Base-by-base conservation (phyloP, 2,329 filamentous ascomycete genomes). In the Aureobasidium lini region DNA sequence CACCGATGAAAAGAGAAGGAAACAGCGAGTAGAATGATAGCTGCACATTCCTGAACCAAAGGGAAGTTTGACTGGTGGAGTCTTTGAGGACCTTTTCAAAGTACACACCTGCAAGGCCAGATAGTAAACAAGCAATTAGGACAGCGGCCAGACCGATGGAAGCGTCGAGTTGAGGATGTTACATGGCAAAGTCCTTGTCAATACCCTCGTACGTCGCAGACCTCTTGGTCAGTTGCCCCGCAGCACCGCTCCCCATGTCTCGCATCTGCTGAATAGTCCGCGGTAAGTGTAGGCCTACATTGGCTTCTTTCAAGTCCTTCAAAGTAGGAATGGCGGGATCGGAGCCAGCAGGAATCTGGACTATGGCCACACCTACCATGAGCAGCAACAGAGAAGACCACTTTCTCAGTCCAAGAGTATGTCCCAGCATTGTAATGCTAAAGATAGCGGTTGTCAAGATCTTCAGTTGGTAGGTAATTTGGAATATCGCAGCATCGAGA, bases 11-110 rank as follows among this genome's bases (percentile, higher is more conserved):
- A 0, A 96, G 79, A 0, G 92, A 89, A 0, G 93, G 90, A 67
- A 96, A 93, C 1, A 97, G 79, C 1, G 92, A 96, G 76, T 96
- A 99, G 69, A 96, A 89, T 0, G 91, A 92, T 28, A 99, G 78
- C 72, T 99, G 94, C 48, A 96, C 88, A 71, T 97, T 99, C 62
- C 94, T 86, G 44, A 94, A 86, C 94, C 94, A 99, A 13, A 97
- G 80, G 0, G 90, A 93, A 6, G 86, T 86, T 49, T 85, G 81
- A 1, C 81, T 81, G 0, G 83, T 81, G n/a, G 88, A 88, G 64
- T 96, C 88, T 72, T 95, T 96, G 59, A 97, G 79, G 3, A 96
- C 85, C 74, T 95, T 96, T 72, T 97, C 89, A 64, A 93, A 92
- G 67, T 89, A 90, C 1, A 93, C 90, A 0, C 91, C 89, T 0